phyloP scores from a whole-genome alignment of 2,329 filamentous ascomycete genomes.

The Leptoxyphium fumago region DNA sequence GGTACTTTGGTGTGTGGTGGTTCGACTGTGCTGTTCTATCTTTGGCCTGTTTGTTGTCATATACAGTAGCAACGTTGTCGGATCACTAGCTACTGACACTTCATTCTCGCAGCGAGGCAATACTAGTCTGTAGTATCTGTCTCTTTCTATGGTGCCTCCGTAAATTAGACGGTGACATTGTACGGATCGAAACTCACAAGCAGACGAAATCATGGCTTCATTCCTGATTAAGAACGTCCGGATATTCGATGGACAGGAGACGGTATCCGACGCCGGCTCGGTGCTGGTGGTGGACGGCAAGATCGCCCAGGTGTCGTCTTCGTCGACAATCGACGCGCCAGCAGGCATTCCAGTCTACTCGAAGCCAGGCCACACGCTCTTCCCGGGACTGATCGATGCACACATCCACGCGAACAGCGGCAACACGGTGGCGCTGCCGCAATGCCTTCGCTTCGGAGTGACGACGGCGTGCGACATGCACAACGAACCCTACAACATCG shows the following conservation, averaged over 20 bases:
- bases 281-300: slow-evolving; percentile 28
- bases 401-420: slow-evolving; percentile 34
- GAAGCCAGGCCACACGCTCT: slow-evolving; percentile 31
- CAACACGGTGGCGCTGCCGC: slow-evolving; percentile 25
- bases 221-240: slow-evolving; percentile 30
- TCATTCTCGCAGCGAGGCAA: too few species aligned
- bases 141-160: too few species aligned
- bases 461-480: slow-evolving; percentile 40
- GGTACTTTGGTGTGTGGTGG: too few species aligned
- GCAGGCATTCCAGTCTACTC: slow-evolving; percentile 2
- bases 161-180: too few species aligned
- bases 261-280: slow-evolving; percentile 24
- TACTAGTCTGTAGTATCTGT: too few species aligned
- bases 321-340: not conserved
- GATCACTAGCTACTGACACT: too few species aligned
- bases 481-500: slow-evolving; percentile 22
- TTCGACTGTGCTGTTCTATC: too few species aligned
- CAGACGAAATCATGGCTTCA: slow-evolving; percentile 10
- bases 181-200: too few species aligned
- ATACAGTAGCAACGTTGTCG: too few species aligned
- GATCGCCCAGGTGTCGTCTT: slow-evolving; percentile 18
- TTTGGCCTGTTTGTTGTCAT: too few species aligned
- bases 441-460: slow-evolving; percentile 35
- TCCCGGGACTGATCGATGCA: slow-evolving; percentile 37
- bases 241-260: slow-evolving; percentile 32